Percentiles rank a stretch among this genome's conserved stretches.
These are phyloP conservation scores for Epichloe brachyelytri DNA, from an alignment of 2,329 filamentous ascomycete species.

Conservation along the genomic window DNA sequence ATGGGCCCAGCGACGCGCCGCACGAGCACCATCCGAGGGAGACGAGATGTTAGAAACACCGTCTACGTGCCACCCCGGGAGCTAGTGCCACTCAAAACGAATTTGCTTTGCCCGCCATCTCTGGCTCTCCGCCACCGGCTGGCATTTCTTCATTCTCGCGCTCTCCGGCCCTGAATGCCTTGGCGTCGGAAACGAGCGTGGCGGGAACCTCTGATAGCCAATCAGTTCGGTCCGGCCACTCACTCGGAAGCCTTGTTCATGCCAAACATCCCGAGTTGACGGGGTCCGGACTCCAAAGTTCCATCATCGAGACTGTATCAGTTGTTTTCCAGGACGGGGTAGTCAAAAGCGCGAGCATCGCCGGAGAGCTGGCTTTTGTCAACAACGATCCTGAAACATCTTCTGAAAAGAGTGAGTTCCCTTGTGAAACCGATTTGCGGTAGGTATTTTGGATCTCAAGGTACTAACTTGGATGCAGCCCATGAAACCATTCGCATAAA, in stretches of 20 bases:
- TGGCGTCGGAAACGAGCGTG: constrained; percentile 50
- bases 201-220: constrained; percentile 65
- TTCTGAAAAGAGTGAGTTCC: constrained; percentile 35
- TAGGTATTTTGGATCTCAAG: background rate
- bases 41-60: constrained; percentile 84
- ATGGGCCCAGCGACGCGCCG: constrained; percentile 53
- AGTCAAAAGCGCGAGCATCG: constrained; percentile 59
- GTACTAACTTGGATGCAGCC: constrained; percentile 19
- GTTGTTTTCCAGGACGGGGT: constrained; percentile 66
- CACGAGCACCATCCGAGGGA: constrained; percentile 67
- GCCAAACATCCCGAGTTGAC: constrained; percentile 71
- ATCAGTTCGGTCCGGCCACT: constrained; percentile 81
- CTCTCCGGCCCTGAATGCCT: constrained; percentile 36
- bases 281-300: constrained; percentile 69
- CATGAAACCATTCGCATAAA: constrained; percentile 67
- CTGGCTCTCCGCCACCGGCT: constrained; percentile 8
- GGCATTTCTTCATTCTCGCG: constrained; percentile 14
- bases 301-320: constrained; percentile 84
- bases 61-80: constrained; percentile 54
- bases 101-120: background rate
- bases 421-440: background rate
- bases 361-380: constrained; percentile 79
- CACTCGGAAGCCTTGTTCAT: constrained; percentile 55
- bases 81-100: background rate
- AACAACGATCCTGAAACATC: constrained; percentile 46